Evolutionary conservation across 2,329 filamentous ascomycete species (phyloP), one percentile per base, ranked within the genome.

Genomic region (Pyrenophora seminiperda): DNA sequence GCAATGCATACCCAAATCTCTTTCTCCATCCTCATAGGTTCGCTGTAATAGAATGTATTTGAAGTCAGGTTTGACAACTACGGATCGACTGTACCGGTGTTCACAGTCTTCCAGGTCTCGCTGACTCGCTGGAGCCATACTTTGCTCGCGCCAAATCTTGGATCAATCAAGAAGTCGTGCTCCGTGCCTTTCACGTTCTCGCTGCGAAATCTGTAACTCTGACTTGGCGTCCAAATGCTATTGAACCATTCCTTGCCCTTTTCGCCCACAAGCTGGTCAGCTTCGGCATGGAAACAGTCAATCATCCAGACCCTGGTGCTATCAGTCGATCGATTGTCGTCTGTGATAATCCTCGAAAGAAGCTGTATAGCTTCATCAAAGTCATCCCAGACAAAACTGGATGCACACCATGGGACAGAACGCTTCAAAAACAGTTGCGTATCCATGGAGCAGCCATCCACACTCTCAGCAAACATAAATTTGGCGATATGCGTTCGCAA

Each of bases 171-270:
- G 20, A 56, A 62, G 40, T 68, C 54, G 38, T 69, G 66, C 9
- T 69, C 65, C 5, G 57, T 60, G 13, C 57, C 56, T 29, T 47
- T 36, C 1, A 65, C 59, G 9, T 59, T 32, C 34, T 60, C 32
- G 22, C 56, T 62, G 13, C 42, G 52, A 37, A 65, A 69, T 9
- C 49, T 27, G 32, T 63, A 64, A 18, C 42, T 54, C 19, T 52
- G 43, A 18, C 36, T 38, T 2, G 54, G 48, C 19, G 29, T 41
- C 67, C 66, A 70, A 33, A 62, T 65, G 9, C 51, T 34, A 32
- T 68, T 59, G 43, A 68, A 68, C 66, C 65, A 70, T 11, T 48
- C 31, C 18, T 53, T 54, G 1, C 67, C 65, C 38, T 58, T 66
- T 18, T 62, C 52, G n/a, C 67, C 66, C 5, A 68, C 58, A 56